Percentiles rank a stretch among this genome's conserved stretches.
phyloP scores from a whole-genome alignment of 345 rosid species.

The Hibiscus syriacus region DNA sequence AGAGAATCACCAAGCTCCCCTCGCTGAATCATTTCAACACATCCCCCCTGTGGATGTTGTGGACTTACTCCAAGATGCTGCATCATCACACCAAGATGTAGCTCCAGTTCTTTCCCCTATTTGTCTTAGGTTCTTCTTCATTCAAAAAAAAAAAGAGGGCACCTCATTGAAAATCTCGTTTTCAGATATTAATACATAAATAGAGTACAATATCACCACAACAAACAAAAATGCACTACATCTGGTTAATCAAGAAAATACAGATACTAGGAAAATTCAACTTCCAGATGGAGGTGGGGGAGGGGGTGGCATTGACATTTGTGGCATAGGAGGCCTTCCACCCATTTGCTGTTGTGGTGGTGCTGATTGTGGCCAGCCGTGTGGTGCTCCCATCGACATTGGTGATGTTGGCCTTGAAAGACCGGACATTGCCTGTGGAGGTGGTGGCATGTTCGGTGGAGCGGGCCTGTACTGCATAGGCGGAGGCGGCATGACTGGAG shows the following conservation, averaged over 20 bases:
- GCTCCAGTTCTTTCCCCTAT: too few species aligned
- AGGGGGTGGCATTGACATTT: conserved; percentile 66
- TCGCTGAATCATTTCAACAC: too few species aligned
- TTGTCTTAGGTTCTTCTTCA: too few species aligned
- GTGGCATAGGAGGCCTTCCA: conserved; percentile 46
- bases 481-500: conserved; percentile 46
- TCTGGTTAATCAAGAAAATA: neutral
- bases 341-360: conserved; percentile 34
- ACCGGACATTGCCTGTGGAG: conserved; percentile 38
- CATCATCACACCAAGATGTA: too few species aligned
- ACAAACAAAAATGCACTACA: neutral
- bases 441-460: conserved; percentile 62
- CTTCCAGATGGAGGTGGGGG: conserved; percentile 25
- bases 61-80: too few species aligned
- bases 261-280: neutral
- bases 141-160: neutral
- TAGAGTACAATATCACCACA: neutral
- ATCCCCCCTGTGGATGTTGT: too few species aligned
- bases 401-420: conserved; percentile 58
- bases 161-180: neutral
- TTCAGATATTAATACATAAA: neutral
- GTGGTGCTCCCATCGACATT: conserved; percentile 66
- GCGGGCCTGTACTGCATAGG: conserved; percentile 69
- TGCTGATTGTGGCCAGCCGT: conserved; percentile 21
- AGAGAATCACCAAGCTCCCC: too few species aligned